Base-by-base conservation (phyloP, 257 asterid genomes). In the Cruciata laevipes region DNA sequence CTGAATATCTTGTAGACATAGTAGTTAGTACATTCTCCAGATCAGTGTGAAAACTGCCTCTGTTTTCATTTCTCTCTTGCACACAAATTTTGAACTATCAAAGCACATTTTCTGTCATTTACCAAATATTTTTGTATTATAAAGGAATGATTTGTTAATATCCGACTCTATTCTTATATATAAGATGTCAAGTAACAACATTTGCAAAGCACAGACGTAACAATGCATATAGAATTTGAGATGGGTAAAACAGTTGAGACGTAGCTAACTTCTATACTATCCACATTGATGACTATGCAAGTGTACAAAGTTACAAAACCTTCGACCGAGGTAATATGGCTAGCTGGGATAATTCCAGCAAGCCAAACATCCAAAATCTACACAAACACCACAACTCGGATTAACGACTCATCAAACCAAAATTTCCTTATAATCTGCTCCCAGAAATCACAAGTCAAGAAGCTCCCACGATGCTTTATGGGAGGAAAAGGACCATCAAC, bases 391-490 rank as follows among this genome's bases (percentile, higher is more conserved):
- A 65, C 65, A 71, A 52, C 7, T 64, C 55, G 21, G n/a, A 42
- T 42, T 52, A 21, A 42, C 23, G 17, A 57, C 9, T 33, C 68
- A 61, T 33, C 68, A 21, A 44, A 31, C 10, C 24, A 24, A 56
- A 56, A 56, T 20, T 10, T 56, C n/a, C 30, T 32, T 55, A 61
- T 31, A 72, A 63, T 69, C 61, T 65, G 78, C 75, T 58, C 66
- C 80, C 76, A 53, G 65, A 67, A 64, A 77, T 63, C 74, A 75
- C 53, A 47, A 72, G 49, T 59, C 72, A 53, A 69, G 66, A 55
- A 69, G 76, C 74, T 76, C 69, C 74, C 83, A 72, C 32, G 63
- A 77, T 66, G 74, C 73, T 67, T 65, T 66, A 38, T 35, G 13
- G 70, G 32, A 23, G 52, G 67, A 59, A 42, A 51, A 70, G 65